phyloP scores from a whole-genome alignment of 495 filamentous ascomycete species.

The Aspergillus saccharolyticus region DNA sequence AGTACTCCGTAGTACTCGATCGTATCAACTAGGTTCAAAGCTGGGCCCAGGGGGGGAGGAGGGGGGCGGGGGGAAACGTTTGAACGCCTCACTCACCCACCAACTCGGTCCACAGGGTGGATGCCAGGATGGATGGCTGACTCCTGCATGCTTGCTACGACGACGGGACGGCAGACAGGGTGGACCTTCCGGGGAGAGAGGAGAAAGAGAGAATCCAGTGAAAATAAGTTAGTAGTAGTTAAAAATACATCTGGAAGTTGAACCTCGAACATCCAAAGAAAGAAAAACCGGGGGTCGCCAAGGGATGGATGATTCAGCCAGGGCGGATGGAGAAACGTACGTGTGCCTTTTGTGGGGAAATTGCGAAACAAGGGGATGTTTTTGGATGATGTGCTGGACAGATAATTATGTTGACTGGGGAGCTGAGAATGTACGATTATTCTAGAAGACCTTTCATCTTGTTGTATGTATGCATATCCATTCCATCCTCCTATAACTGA shows the following conservation, averaged over 20 bases:
- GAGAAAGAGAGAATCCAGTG: not conserved
- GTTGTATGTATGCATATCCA: too few species aligned
- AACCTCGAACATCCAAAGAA: too few species aligned
- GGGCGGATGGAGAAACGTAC: not conserved
- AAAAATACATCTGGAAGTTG: too few species aligned
- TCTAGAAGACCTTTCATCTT: too few species aligned
- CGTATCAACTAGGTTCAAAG: not conserved
- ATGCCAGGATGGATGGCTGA: not conserved
- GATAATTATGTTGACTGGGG: too few species aligned
- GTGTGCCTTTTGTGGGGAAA: not conserved
- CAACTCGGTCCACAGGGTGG: not conserved
- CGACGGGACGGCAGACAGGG: constrained; percentile 13
- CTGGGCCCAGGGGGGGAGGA: too few species aligned
- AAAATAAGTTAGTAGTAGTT: too few species aligned
- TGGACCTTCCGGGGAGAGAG: constrained; percentile 9
- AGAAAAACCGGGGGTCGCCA: not conserved
- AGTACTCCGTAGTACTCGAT: not conserved
- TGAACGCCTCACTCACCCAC: not conserved
- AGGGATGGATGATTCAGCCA: not conserved
- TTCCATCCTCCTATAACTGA: too few species aligned
- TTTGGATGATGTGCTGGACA: too few species aligned
- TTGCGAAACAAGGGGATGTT: not conserved
- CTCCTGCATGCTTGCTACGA: constrained; percentile 8
- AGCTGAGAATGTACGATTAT: too few species aligned
- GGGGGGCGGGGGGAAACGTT: too few species aligned